Conservation (phyloP, 352 stramenopile genomes). For the Thalassiosira sp. region DNA sequence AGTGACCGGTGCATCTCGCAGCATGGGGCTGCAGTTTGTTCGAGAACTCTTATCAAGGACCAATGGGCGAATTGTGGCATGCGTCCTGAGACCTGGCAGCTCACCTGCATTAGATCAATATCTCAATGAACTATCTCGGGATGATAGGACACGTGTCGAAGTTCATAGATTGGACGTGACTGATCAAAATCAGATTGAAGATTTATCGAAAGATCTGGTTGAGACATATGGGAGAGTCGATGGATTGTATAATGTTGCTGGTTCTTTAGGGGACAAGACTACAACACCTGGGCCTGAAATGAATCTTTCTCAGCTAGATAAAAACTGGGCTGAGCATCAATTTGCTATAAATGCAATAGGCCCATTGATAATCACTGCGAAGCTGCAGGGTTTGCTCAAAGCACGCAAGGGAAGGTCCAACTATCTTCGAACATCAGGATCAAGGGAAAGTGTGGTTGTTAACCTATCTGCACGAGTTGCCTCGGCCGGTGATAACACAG, state of each 20-base stretch:
- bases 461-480: conserved; percentile 85
- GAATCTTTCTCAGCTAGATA: conserved; percentile 74
- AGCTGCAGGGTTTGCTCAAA: conserved; percentile 59
- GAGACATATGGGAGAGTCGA: conserved; percentile 70
- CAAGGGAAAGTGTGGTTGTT: conserved; percentile 69
- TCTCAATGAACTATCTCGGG: conserved; percentile 14
- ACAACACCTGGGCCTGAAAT: conserved; percentile 81
- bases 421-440: conserved; percentile 36
- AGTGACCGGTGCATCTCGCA: conserved; percentile 63
- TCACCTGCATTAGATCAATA: conserved; percentile 27
- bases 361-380: conserved; percentile 78
- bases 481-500: conserved; percentile 84
- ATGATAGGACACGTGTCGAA: conserved; percentile 38
- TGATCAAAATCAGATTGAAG: conserved; percentile 61
- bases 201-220: conserved; percentile 26
- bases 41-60: conserved; percentile 54
- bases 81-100: conserved; percentile 30
- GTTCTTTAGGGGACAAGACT: conserved; percentile 79
- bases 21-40: conserved; percentile 76
- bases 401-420: conserved; percentile 43
- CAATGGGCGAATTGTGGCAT: conserved; percentile 44
- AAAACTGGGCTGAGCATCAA: conserved; percentile 75
- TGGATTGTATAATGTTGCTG: conserved; percentile 83
- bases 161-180: conserved; percentile 68
- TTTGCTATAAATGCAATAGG: conserved; percentile 84